phyloP scores from a whole-genome alignment of 345 rosid species.

The Salix viminalis region DNA sequence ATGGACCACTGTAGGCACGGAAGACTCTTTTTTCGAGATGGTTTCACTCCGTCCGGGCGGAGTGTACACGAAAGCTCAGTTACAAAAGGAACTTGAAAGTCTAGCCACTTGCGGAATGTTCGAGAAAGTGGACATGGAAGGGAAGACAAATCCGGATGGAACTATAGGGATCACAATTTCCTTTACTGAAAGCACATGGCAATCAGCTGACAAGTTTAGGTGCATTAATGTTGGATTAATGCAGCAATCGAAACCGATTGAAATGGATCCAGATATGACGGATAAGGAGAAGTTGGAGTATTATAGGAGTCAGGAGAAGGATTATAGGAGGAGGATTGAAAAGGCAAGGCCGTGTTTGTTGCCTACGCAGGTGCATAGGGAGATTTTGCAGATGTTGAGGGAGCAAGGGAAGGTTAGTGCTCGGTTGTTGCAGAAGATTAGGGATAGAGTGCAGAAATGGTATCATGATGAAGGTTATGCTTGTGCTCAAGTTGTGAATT shows the following conservation, averaged over 20 bases:
- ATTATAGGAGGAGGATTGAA: constrained; percentile 76
- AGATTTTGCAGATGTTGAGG: constrained; percentile 69
- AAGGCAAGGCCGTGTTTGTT: constrained; percentile 79
- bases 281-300: constrained; percentile 94
- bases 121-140: constrained; percentile 89
- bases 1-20: constrained; percentile 60
- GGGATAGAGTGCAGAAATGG: constrained; percentile 95
- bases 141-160: constrained; percentile 78
- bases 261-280: constrained; percentile 91
- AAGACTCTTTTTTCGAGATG: constrained; percentile 97
- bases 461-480: constrained; percentile 96
- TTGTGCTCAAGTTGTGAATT: constrained; percentile 95
- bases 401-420: constrained; percentile 87
- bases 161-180: constrained; percentile 59
- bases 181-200: constrained; percentile 90
- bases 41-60: constrained; percentile 81
- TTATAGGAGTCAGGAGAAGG: constrained; percentile 76
- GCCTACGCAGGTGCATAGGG: constrained; percentile 47
- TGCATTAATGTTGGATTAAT: constrained; percentile 89
- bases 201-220: constrained; percentile 74
- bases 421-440: constrained; percentile 80
- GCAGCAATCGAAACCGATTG: constrained; percentile 75
- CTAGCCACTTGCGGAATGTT: constrained; percentile 98
- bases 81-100: constrained; percentile 81
- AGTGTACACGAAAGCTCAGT: constrained; percentile 73